Conservation (phyloP, 2,329 filamentous ascomycete species). For the Aureobasidium sp. region DNA sequence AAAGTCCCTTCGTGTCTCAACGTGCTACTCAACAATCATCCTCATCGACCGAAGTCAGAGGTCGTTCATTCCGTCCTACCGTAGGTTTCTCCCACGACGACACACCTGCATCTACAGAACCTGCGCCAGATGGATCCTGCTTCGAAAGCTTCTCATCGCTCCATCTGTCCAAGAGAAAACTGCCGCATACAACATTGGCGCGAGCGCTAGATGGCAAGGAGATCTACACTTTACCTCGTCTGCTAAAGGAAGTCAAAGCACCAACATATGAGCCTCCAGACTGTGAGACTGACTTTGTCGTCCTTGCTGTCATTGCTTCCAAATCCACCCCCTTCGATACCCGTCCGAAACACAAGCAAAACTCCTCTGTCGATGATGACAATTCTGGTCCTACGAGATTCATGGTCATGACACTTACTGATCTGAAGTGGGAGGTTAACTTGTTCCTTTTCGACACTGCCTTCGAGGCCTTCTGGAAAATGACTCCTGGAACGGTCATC, state of each 20-base stretch:
- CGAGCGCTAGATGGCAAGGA: slow-evolving; percentile 74
- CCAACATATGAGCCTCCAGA: slow-evolving; percentile 76
- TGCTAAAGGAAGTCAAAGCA: slow-evolving; percentile 72
- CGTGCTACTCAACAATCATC: neutral
- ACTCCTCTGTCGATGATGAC: slow-evolving; percentile 35
- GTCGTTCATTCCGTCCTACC: neutral
- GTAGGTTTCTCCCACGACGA: neutral
- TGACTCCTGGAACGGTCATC: slow-evolving; percentile 83
- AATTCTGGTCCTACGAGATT: slow-evolving; percentile 61
- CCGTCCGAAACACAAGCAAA: slow-evolving; percentile 41
- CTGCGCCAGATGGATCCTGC: slow-evolving; percentile 38
- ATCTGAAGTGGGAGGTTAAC: slow-evolving; percentile 85
- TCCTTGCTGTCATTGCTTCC: slow-evolving; percentile 78
- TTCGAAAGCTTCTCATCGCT: slow-evolving; percentile 84
- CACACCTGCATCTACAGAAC: slow-evolving; percentile 4
- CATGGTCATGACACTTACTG: slow-evolving; percentile 83
- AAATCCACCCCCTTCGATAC: slow-evolving; percentile 74
- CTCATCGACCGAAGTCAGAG: neutral
- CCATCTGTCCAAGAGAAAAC: slow-evolving; percentile 73
- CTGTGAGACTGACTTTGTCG: slow-evolving; percentile 79
- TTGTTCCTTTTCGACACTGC: slow-evolving; percentile 87
- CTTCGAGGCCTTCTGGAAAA: slow-evolving; percentile 88
- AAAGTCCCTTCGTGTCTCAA: neutral
- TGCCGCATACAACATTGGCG: slow-evolving; percentile 73
- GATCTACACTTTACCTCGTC: slow-evolving; percentile 68